Base-by-base conservation (phyloP, 2,329 filamentous ascomycete species). In the Xylaria polymorpha region DNA sequence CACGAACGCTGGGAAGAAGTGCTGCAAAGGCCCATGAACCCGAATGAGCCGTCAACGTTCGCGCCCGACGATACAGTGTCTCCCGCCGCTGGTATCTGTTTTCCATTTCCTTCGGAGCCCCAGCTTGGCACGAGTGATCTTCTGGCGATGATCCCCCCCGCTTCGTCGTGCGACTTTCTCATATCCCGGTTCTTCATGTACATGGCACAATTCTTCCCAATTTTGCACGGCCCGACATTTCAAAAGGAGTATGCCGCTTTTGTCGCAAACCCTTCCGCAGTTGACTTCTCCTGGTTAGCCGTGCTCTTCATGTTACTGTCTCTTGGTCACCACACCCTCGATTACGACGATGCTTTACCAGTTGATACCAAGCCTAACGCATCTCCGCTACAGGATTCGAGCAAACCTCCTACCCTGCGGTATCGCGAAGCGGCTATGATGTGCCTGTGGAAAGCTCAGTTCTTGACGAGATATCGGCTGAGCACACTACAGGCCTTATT, bases 1-100 rank as follows among this genome's bases (percentile, higher is more conserved):
- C 66, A 69, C 37, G 57, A 58, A 61, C 66, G 51, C 25, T 69
- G 66, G 66, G 66, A 69, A 25, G 66, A 66, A 29, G 66, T 69
- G 9, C 25, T 69, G 41, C 66, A 58, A 50, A 39, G 66, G 14
- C 66, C 62, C 0, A 66, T 69, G 66, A 65, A 66, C n/a, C 37
- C 62, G 20, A 60, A 51, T 37, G 66, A 69, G 25, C 66, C 61
- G 15, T 69, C 66, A 15, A 14, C 63, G 7, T 65, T 65, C 18
- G 51, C 57, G 3, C 46, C 32, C 12, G 65, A 67, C 20, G 65
- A 63, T 37, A 25, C 44, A 15, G 65, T 12, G 14, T 58, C 65
- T n/a, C 65, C 43, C 37, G 29, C 62, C 3, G 12, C 62, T 14
- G 51, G 61, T 9, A 12, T 53, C 25, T 53, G 41, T 20, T 61